Percentiles rank a stretch among this genome's conserved stretches.
phyloP scores from a whole-genome alignment of 176 grass and related monocot genomes.

The Echinochloa phyllopogon region DNA sequence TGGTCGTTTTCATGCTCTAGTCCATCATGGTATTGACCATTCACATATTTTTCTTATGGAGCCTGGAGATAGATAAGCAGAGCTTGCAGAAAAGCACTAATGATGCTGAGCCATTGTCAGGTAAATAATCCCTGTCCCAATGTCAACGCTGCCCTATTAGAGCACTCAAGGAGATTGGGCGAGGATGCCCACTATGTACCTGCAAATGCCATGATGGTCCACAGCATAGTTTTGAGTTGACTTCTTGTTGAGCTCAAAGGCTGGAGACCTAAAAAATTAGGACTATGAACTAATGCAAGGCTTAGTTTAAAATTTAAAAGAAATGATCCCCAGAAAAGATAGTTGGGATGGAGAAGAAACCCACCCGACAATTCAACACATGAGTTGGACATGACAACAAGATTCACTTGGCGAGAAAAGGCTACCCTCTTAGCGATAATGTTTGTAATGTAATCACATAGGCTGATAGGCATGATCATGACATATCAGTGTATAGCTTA shows the following conservation, averaged over 20 bases:
- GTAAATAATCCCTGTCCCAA: conserved; percentile 29
- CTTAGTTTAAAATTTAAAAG: conserved; percentile 34
- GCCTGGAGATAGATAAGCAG: conserved; percentile 34
- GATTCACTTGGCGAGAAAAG: conserved; percentile 47
- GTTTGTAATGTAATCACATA: conserved; percentile 30
- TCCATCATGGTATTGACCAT: conserved; percentile 49
- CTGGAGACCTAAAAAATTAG: background rate
- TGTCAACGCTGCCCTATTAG: conserved; percentile 46
- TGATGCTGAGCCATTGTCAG: conserved; percentile 35
- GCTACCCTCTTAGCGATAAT: conserved; percentile 40
- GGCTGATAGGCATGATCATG: conserved; percentile 40
- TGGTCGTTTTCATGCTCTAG: conserved; percentile 44
- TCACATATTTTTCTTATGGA: conserved; percentile 33
- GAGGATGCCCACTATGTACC: conserved; percentile 50
- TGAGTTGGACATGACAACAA: conserved; percentile 49
- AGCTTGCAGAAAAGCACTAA: conserved; percentile 31
- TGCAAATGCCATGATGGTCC: conserved; percentile 42
- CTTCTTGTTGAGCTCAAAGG: conserved; percentile 34
- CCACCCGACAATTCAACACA: conserved; percentile 20
- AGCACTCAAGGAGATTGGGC: conserved; percentile 52
- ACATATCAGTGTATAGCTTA: conserved; percentile 30
- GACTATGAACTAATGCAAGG: conserved; percentile 22
- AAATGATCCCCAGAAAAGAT: background rate
- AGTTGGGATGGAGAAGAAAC: conserved; percentile 25
- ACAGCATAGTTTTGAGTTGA: conserved; percentile 38